A percentile compares a stretch with the other conserved stretches of the same genome.
Evolutionary conservation across 176 grass and related monocot genomes (phyloP).

Genomic region (Lolium multiflorum): DNA sequence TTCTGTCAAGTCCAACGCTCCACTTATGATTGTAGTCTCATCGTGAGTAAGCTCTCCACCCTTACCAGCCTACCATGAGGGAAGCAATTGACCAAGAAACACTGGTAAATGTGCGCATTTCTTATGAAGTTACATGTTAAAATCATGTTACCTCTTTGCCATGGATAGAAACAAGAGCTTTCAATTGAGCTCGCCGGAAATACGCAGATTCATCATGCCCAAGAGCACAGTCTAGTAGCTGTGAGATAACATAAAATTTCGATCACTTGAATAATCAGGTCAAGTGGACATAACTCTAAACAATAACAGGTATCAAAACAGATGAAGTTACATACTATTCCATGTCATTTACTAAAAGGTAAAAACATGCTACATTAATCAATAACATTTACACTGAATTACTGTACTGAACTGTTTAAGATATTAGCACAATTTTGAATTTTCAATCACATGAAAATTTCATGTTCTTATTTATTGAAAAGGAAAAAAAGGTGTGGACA

Average conservation of each 20-base stretch:
- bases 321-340: not conserved
- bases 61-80: conserved; percentile 85
- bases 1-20: conserved; percentile 97
- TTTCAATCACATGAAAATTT: conserved; percentile 19
- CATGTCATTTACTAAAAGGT: conserved; percentile 33
- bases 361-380: conserved; percentile 7
- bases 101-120: conserved; percentile 5
- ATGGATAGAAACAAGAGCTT: conserved; percentile 98
- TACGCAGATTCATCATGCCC: conserved; percentile 98
- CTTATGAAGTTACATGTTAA: conserved; percentile 31
- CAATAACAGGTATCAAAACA: not conserved
- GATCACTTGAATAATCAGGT: conserved; percentile 48
- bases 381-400: conserved; percentile 8
- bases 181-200: conserved; percentile 97
- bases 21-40: conserved; percentile 99
- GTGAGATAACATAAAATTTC: conserved; percentile 37
- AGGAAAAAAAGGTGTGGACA: not conserved
- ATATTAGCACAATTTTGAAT: conserved; percentile 35
- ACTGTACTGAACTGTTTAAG: conserved; percentile 20
- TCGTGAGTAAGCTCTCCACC: conserved; percentile 99
- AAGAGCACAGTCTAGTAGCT: conserved; percentile 97
- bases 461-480: not conserved
- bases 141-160: conserved; percentile 82
- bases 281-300: conserved; percentile 38
- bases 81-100: conserved; percentile 36